Percentiles rank a stretch among this genome's conserved stretches.
These are phyloP conservation scores for Chenopodium suecicum DNA, from an alignment of 148 eudicot species.

Conservation along the genomic window DNA sequence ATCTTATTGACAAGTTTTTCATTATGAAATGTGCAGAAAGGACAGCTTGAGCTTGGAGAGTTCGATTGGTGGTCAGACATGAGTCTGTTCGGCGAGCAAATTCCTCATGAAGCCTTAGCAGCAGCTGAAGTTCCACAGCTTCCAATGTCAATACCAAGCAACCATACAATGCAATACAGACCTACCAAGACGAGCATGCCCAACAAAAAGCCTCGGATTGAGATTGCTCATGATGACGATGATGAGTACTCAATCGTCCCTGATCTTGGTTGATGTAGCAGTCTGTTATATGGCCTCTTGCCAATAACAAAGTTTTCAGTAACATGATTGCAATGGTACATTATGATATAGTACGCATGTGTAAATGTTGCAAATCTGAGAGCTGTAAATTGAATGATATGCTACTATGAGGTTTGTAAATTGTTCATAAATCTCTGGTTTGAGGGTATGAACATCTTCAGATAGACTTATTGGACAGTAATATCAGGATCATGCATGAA, in stretches of 20 bases:
- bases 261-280: constrained; percentile 69
- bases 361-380: neutral
- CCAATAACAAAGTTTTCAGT: constrained; percentile 5
- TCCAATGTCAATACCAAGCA: constrained; percentile 42
- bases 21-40: constrained; percentile 54
- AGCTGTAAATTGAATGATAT: constrained; percentile 17
- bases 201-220: constrained; percentile 77
- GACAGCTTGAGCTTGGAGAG: constrained; percentile 69
- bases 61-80: constrained; percentile 76
- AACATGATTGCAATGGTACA: neutral
- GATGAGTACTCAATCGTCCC: constrained; percentile 87
- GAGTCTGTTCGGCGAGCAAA: constrained; percentile 66
- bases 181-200: constrained; percentile 45
- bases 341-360: neutral
- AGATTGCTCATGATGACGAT: constrained; percentile 52
- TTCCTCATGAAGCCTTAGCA: constrained; percentile 44
- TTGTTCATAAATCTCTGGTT: constrained; percentile 14
- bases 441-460: neutral
- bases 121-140: constrained; percentile 98
- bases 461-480: neutral
- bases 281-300: constrained; percentile 17
- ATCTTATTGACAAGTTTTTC: neutral
- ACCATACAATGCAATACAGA: constrained; percentile 39
- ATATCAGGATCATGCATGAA: neutral
- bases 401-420: constrained; percentile 15